Conservation (phyloP, 768 basidiomycete species). For the Imleria badia region DNA sequence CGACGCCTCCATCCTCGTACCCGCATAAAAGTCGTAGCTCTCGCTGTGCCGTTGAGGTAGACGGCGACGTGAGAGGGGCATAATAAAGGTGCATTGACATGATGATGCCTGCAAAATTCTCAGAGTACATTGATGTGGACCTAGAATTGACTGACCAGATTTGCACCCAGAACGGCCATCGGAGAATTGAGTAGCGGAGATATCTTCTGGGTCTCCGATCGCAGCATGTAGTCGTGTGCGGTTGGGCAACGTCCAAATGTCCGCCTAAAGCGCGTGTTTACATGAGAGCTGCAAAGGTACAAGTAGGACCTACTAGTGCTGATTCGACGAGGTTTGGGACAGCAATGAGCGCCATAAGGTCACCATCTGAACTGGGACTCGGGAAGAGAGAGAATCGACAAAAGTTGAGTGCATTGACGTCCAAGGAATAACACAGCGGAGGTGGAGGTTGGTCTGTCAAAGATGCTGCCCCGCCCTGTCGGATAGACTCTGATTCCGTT, state of each 20-base stretch:
- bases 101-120: slow-evolving; percentile 63
- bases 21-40: slow-evolving; percentile 66
- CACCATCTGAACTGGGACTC: slow-evolving; percentile 13
- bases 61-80: slow-evolving; percentile 29
- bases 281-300: neutral
- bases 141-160: slow-evolving; percentile 46
- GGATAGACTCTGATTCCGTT: slow-evolving; percentile 45
- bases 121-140: neutral
- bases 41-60: slow-evolving; percentile 29
- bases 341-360: slow-evolving; percentile 56
- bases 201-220: slow-evolving; percentile 58
- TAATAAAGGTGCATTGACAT: slow-evolving; percentile 81
- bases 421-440: slow-evolving; percentile 62
- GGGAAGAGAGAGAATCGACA: slow-evolving; percentile 80
- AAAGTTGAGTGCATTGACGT: slow-evolving; percentile 92
- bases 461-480: slow-evolving; percentile 57
- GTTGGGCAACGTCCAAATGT: slow-evolving; percentile 80
- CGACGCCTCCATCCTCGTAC: slow-evolving; percentile 90
- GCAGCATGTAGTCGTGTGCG: slow-evolving; percentile 77
- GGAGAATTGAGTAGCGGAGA: slow-evolving; percentile 21
- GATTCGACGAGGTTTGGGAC: slow-evolving; percentile 91
- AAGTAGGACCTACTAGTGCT: slow-evolving; percentile 52
- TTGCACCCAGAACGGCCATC: slow-evolving; percentile 54
- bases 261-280: slow-evolving; percentile 52
- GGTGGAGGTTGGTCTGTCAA: slow-evolving; percentile 51